Percentiles rank a stretch among this genome's conserved stretches.
phyloP scores from a whole-genome alignment of 2,329 filamentous ascomycete genomes.

The Eutypa lata region DNA sequence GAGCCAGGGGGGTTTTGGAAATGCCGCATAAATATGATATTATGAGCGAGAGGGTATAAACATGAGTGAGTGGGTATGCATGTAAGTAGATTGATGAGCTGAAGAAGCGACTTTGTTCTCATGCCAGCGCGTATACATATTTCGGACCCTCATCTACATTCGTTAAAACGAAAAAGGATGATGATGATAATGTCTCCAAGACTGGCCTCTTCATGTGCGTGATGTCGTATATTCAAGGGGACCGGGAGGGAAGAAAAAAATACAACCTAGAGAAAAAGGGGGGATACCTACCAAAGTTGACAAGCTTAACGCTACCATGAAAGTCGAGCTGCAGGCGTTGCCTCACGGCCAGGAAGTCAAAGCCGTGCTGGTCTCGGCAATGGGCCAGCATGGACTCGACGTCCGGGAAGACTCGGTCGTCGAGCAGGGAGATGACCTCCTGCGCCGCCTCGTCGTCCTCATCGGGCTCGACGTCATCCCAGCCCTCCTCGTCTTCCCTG shows the following conservation, averaged over 20 bases:
- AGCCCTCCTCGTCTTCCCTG: conserved; percentile 46
- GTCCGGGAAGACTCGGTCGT: conserved; percentile 62
- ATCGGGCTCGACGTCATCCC: conserved; percentile 58
- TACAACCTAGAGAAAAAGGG: not conserved
- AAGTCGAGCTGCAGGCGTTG: conserved; percentile 64
- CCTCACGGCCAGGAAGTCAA: conserved; percentile 63
- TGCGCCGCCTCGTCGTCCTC: conserved; percentile 55
- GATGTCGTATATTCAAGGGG: too few species aligned
- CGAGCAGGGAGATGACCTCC: conserved; percentile 65
- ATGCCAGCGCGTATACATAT: too few species aligned
- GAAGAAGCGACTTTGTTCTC: too few species aligned
- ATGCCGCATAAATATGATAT: too few species aligned
- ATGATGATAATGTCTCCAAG: too few species aligned
- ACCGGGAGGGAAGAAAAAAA: not conserved
- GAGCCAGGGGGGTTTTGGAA: too few species aligned
- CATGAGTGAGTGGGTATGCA: too few species aligned
- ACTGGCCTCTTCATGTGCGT: too few species aligned
- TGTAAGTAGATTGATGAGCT: too few species aligned
- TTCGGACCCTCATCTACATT: too few species aligned
- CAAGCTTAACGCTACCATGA: conserved; percentile 68
- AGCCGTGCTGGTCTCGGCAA: conserved; percentile 62
- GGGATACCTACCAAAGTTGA: conserved; percentile 58
- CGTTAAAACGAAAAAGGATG: too few species aligned
- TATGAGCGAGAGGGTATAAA: too few species aligned
- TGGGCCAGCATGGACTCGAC: conserved; percentile 64